phyloP scores from a whole-genome alignment of 2,329 filamentous ascomycete species.

The Myriosclerotinia duriaeana region DNA sequence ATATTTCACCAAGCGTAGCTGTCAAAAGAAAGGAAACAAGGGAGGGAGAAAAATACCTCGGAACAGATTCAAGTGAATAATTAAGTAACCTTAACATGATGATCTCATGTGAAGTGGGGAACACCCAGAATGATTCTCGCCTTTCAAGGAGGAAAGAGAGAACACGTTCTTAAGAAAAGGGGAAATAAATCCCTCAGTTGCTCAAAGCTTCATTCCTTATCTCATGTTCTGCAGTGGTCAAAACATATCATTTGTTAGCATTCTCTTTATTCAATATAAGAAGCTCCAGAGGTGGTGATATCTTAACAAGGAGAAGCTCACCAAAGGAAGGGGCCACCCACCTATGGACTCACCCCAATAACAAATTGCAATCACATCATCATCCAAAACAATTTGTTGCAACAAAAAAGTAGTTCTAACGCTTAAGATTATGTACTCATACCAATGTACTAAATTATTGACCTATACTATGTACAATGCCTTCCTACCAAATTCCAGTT shows the following conservation, averaged over 20 bases:
- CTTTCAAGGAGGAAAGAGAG: not conserved
- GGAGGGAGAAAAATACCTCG: too few species aligned
- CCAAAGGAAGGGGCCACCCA: not conserved
- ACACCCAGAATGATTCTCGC: too few species aligned
- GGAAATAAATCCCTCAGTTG: not conserved
- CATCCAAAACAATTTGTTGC: not conserved
- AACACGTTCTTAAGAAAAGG: not conserved
- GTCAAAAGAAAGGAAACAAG: too few species aligned
- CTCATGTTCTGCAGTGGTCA: not conserved
- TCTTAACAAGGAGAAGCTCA: not conserved
- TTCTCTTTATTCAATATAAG: not conserved
- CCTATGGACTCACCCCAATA: not conserved
- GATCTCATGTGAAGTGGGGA: too few species aligned
- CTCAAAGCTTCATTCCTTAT: not conserved
- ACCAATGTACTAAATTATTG: not conserved
- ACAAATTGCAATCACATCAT: not conserved
- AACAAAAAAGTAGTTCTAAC: not conserved
- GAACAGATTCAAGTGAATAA: too few species aligned
- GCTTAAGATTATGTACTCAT: not conserved
- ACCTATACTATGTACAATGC: constrained; percentile 8
- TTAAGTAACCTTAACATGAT: too few species aligned
- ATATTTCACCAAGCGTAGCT: too few species aligned
- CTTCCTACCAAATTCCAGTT: not conserved
- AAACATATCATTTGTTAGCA: not conserved
- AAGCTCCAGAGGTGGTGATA: not conserved